Base-by-base conservation (phyloP, 2,329 filamentous ascomycete genomes). In the Chrysoporthe deuterocubensis region DNA sequence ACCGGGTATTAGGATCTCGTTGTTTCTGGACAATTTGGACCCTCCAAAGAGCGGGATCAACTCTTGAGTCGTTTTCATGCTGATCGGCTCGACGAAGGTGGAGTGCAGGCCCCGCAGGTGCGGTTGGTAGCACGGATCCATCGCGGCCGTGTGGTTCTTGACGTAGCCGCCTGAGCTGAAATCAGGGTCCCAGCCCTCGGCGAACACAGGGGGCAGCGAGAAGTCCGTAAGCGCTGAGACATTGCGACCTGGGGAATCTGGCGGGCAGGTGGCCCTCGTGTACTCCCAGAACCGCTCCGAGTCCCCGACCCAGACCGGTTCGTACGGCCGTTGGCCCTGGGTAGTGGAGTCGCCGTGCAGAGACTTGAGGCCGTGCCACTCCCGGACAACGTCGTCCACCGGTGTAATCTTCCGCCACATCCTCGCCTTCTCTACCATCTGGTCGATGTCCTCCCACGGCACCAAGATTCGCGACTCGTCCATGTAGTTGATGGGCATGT, bases 401-500 rank as follows among this genome's bases (percentile, higher is more conserved):
- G 79, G 78, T 18, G 78, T 76, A 63, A 88, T 78, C 11, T 72
- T 74, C 66, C 85, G 81, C 57, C 73, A 79, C 44, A 76, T 75
- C 66, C 77, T 76, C 73, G 88, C 88, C 59, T 80, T 78, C 8
- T 76, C 77, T 11, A 89, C 80, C 61, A 86, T 78, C 34, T 78
- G 78, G 34, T 84, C 80, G 66, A 90, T 83, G 16, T 84, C 80
- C 65, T 90, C 83, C 78, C 83, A 87, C 11, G 86, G 83, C 3
- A 89, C 86, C 42, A 90, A 77, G n/a, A 91, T 75, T 32, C 89
- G 82, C 40, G 88, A 84, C 74, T 91, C 87, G 74, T 90, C 88
- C 77, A 89, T 82, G 64, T 83, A 81, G 73, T 91, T 90, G 78
- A 90, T 86, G 13, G 88, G 85, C 80, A 90, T 89, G 74, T 90